Percentiles rank a stretch among this genome's conserved stretches.
Conservation (phyloP, 768 basidiomycete genomes). For the Russula olivacea region DNA sequence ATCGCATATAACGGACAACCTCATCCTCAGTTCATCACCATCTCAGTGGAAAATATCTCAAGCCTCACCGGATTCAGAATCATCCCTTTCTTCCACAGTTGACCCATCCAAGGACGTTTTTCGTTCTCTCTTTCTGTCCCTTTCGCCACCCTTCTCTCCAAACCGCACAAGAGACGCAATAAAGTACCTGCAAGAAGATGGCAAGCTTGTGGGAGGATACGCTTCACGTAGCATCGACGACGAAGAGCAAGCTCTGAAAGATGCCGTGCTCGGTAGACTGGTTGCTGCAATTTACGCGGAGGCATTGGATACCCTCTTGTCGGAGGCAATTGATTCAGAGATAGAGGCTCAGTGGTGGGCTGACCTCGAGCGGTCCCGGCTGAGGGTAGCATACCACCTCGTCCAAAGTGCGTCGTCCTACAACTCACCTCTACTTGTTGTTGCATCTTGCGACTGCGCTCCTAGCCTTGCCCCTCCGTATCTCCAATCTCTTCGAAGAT, state of each 20-base stretch:
- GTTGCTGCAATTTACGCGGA: slow-evolving; percentile 57
- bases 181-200: slow-evolving; percentile 28
- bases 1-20: slow-evolving; percentile 22
- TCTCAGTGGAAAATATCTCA: background rate
- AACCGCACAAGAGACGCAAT: slow-evolving; percentile 31
- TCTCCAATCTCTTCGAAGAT: slow-evolving; percentile 23
- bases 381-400: slow-evolving; percentile 56
- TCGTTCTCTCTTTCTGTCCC: slow-evolving; percentile 36
- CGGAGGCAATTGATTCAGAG: slow-evolving; percentile 65
- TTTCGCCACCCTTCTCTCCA: slow-evolving; percentile 32
- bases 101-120: slow-evolving; percentile 32
- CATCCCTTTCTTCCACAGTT: background rate
- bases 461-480: slow-evolving; percentile 23
- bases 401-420: slow-evolving; percentile 60
- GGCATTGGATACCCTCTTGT: slow-evolving; percentile 56
- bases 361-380: slow-evolving; percentile 54
- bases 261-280: slow-evolving; percentile 44
- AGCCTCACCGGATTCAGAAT: background rate
- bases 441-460: background rate
- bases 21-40: slow-evolving; percentile 7
- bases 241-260: slow-evolving; percentile 37
- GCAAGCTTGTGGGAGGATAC: background rate
- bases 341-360: slow-evolving; percentile 84
- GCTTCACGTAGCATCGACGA: slow-evolving; percentile 16
- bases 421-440: background rate